These are phyloP conservation scores for Luvunga scandens DNA, from an alignment of 345 rosid genomes.

Conservation along the genomic window DNA sequence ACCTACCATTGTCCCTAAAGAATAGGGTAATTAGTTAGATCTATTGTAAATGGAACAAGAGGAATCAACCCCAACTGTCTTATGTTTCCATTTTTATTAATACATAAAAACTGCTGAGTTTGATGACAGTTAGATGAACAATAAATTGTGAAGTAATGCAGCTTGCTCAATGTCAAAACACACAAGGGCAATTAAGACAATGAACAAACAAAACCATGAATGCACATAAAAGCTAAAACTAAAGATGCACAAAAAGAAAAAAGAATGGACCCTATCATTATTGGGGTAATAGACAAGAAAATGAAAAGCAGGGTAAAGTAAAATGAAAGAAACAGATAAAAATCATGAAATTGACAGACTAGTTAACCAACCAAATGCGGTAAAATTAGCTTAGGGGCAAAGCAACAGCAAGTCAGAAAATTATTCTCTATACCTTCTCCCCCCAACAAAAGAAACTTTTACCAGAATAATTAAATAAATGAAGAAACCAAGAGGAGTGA, in stretches of 20 bases:
- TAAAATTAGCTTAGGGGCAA: not conserved
- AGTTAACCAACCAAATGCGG: conserved; percentile 10
- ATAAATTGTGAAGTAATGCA: not conserved
- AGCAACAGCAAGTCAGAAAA: not conserved
- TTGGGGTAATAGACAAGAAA: not conserved
- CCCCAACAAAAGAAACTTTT: not conserved
- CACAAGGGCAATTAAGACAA: not conserved
- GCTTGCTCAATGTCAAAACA: not conserved
- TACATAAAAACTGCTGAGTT: not conserved
- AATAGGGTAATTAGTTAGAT: not conserved
- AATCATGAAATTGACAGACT: not conserved
- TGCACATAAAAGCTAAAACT: not conserved
- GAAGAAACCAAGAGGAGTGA: too few relatives aligned
- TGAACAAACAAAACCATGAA: not conserved
- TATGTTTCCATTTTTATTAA: not conserved
- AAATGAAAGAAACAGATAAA: not conserved
- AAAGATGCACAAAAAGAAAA: not conserved
- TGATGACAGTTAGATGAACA: not conserved
- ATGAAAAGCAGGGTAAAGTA: not conserved
- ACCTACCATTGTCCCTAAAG: not conserved
- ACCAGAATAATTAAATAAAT: too few relatives aligned
- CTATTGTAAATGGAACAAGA: not conserved
- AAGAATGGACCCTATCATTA: not conserved
- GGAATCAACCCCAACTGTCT: not conserved
- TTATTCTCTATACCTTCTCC: not conserved